Base-by-base conservation (phyloP, 176 grass and related monocot genomes). In the Panicum miliaceum region DNA sequence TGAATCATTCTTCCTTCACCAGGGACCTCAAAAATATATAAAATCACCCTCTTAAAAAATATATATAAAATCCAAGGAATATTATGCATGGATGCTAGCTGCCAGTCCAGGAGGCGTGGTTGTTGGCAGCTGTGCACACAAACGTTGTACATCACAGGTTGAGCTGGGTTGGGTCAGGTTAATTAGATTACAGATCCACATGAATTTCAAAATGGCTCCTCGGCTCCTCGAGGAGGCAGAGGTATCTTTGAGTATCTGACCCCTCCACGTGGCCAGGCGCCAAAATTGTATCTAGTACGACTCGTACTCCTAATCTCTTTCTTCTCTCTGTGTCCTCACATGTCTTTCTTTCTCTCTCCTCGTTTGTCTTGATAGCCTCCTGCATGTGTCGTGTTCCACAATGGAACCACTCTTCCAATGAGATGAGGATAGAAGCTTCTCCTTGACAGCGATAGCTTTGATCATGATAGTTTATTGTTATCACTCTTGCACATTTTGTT, bases 391-490 rank as follows among this genome's bases (percentile, higher is more conserved):
- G 61, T 80, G 42, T 80, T 81, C 61, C 23, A 51, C 51, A n/a
- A 14, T 70, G 48, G 43, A 85, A n/a, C 63, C 45, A 38, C 51
- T 56, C 43, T 81, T 86, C 73, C 57, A 22, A 64, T 64, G 73
- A 37, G 27, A 71, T 47, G 66, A 37, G 72, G 67, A 48, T 13
- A 71, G 72, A 90, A 90, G 83, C 83, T 86, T 82, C 84, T 51
- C 47, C 15, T 57, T 51, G 79, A 79, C 84, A 86, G 66, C 79
- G 77, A 66, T 13, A 12, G 63, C 35, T 20, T 69, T 23, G 40
- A 38, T 38, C 7, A 15, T 42, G 29, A 52, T n/a, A 66, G 48
- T 23, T 36, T 38, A 10, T 34, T 5, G 19, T 4, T 69, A 27
- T 34, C 23, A 2, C 25, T 34, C 46, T 19, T 9, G 35, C n/a